Conservation (phyloP, 2,329 filamentous ascomycete species). For the Curvularia hawaiiensis region DNA sequence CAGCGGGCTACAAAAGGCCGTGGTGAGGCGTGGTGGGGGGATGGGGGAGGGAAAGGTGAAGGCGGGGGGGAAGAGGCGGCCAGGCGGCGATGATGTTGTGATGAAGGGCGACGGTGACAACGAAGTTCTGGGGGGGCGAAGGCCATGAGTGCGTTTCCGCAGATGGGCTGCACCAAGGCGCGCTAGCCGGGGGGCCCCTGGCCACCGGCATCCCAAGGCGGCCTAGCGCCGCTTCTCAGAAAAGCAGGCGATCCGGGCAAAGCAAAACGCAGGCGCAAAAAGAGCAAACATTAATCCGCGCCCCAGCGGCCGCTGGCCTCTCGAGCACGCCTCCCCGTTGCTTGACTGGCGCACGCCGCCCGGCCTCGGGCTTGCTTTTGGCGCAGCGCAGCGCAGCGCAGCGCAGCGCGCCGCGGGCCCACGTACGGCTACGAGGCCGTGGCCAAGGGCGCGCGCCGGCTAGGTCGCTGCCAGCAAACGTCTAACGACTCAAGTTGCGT, state of each 20-base stretch:
- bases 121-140: constrained; percentile 16
- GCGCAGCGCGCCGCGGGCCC: constrained; percentile 28
- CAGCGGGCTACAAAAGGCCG: constrained; percentile 35
- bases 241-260: constrained; percentile 22
- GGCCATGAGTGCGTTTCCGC: constrained; percentile 15
- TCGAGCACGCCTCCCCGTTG: background rate
- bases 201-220: background rate
- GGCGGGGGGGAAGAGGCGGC: constrained; percentile 9
- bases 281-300: background rate
- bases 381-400: constrained; percentile 12
- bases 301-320: background rate
- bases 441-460: constrained; percentile 22
- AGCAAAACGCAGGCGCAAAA: constrained; percentile 16
- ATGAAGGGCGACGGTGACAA: constrained; percentile 23
- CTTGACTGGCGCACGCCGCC: constrained; percentile 1
- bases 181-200: constrained; percentile 9
- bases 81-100: constrained; percentile 26
- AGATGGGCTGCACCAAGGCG: constrained; percentile 13
- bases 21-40: constrained; percentile 18
- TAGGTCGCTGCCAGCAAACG: constrained; percentile 30
- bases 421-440: background rate
- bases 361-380: constrained; percentile 8
- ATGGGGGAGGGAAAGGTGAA: constrained; percentile 18
- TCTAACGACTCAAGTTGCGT: constrained; percentile 27
- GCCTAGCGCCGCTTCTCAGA: constrained; percentile 20